Evolutionary conservation across 371 early-diverging fungal species (phyloP).

Genomic region (Blakeslea trispora): DNA sequence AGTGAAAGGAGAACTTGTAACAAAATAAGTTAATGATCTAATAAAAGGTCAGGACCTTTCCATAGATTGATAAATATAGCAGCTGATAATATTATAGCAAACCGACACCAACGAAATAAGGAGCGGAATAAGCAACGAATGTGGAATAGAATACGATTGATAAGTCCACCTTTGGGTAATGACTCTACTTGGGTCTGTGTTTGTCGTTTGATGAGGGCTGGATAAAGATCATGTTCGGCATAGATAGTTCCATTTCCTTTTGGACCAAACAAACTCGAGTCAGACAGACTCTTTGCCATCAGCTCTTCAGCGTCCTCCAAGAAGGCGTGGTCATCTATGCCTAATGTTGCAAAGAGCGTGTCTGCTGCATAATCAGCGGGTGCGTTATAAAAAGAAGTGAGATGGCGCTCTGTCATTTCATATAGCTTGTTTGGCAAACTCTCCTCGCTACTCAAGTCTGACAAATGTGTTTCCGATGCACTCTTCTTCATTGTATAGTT

Average conservation of each 20-base stretch:
- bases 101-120: slow-evolving; percentile 61
- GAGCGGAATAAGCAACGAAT: slow-evolving; percentile 39
- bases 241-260: slow-evolving; percentile 12
- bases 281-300: no score
- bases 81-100: slow-evolving; percentile 49
- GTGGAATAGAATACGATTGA: slow-evolving; percentile 21
- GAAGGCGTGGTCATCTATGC: slow-evolving; percentile 23
- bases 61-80: slow-evolving; percentile 58
- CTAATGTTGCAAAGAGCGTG: slow-evolving; percentile 25
- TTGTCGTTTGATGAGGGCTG: slow-evolving; percentile 8
- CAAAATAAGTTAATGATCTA: slow-evolving; percentile 18
- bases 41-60: slow-evolving; percentile 57
- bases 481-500: slow-evolving; percentile 2
- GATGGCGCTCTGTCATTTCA: slow-evolving; percentile 32
- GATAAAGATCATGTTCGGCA: slow-evolving; percentile 25
- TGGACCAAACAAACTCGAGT: slow-evolving; percentile 21
- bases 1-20: not conserved
- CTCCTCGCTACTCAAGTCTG: not conserved
- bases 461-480: slow-evolving; percentile 3
- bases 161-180: slow-evolving; percentile 14
- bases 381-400: slow-evolving; percentile 35
- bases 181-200: not conserved
- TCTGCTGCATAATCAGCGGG: slow-evolving; percentile 36
- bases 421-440: slow-evolving; percentile 7
- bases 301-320: slow-evolving; percentile 26